Conservation (phyloP, 257 asterid genomes). For the Fraxinus anomala region DNA sequence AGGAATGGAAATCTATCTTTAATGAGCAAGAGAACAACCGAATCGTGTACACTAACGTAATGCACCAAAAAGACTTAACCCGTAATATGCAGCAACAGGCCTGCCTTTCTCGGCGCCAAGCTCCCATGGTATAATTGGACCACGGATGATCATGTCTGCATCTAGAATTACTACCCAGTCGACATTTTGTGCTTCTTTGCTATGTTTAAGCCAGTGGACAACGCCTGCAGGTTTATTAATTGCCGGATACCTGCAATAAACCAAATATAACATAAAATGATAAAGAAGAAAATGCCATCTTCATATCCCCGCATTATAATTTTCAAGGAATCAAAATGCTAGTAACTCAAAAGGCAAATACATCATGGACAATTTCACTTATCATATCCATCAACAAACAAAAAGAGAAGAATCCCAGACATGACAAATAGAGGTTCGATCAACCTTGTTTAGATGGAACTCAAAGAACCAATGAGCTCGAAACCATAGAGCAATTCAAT, state of each 20-base stretch:
- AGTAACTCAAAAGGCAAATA: not conserved
- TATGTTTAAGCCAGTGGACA: slow-evolving; percentile 87
- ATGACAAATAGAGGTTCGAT: not conserved
- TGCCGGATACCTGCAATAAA: slow-evolving; percentile 82
- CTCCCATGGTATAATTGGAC: slow-evolving; percentile 98
- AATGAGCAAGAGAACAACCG: not conserved
- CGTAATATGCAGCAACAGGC: slow-evolving; percentile 96
- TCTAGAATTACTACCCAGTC: slow-evolving; percentile 98
- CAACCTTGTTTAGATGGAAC: not conserved
- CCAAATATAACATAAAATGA: not conserved
- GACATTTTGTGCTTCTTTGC: slow-evolving; percentile 87
- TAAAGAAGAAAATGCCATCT: not conserved
- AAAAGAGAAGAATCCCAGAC: not conserved
- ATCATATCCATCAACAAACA: not conserved
- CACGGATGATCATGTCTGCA: slow-evolving; percentile 95
- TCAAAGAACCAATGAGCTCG: not conserved
- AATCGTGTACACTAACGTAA: not conserved
- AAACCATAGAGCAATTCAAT: not conserved
- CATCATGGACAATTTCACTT: not conserved
- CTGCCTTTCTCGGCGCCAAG: slow-evolving; percentile 96
- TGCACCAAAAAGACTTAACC: slow-evolving; percentile 45
- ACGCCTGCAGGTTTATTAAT: slow-evolving; percentile 97
- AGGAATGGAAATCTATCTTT: not conserved
- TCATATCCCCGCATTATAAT: not conserved
- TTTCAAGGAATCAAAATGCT: not conserved